phyloP scores from a whole-genome alignment of 441 rosid genomes.

The Gossypium schwendimanii region DNA sequence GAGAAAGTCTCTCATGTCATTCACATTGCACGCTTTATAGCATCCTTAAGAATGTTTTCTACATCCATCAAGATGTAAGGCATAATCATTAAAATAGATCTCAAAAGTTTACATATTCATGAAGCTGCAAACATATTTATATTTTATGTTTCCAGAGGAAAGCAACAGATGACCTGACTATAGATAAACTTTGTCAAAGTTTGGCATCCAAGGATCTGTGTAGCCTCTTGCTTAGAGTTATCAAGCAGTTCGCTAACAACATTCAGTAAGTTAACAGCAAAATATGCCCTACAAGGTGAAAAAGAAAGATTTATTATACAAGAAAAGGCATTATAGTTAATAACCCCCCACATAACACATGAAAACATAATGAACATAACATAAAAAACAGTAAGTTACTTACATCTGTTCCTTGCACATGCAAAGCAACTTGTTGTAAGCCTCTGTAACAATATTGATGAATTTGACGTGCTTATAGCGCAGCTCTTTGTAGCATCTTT shows the following conservation, averaged over 20 bases:
- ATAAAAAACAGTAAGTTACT: conserved; percentile 15
- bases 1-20: neutral
- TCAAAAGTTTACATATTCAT: neutral
- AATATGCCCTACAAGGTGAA: conserved; percentile 61
- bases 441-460: conserved; percentile 57
- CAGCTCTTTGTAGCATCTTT: conserved; percentile 84
- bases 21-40: neutral
- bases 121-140: neutral
- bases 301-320: conserved; percentile 1
- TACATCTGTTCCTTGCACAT: conserved; percentile 87
- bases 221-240: conserved; percentile 59
- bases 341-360: neutral
- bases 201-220: conserved; percentile 77
- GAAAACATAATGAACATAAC: neutral
- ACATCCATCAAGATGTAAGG: neutral
- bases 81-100: neutral
- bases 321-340: neutral
- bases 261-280: conserved; percentile 71
- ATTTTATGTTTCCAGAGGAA: neutral
- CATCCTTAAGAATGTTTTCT: neutral
- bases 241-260: conserved; percentile 78
- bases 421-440: conserved; percentile 69
- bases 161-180: conserved; percentile 52
- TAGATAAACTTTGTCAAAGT: conserved; percentile 78
- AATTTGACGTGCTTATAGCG: conserved; percentile 59